phyloP scores from a whole-genome alignment of 108 stramenopile genomes.

The Discostella stelligeroides region DNA sequence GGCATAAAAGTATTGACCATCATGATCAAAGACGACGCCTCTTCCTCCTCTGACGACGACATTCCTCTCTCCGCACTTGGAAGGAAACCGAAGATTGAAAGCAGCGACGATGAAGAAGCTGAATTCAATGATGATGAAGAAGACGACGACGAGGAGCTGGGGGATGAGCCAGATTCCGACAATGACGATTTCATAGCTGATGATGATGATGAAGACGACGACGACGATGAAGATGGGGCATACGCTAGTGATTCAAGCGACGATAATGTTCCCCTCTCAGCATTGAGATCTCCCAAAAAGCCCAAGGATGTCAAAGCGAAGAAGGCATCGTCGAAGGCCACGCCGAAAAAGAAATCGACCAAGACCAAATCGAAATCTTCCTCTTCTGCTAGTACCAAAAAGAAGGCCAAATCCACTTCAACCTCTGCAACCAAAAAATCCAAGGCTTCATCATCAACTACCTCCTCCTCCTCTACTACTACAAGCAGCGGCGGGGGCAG shows the following conservation, averaged over 20 bases:
- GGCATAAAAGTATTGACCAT: too few species aligned
- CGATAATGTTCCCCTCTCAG: conserved; percentile 73
- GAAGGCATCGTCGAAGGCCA: conserved; percentile 30
- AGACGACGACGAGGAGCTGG: background rate
- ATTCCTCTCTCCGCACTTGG: conserved; percentile 27
- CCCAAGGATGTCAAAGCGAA: conserved; percentile 38
- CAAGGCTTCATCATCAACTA: conserved; percentile 23
- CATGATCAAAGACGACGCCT: conserved; percentile 23
- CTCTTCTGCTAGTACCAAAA: background rate
- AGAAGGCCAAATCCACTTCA: conserved; percentile 12
- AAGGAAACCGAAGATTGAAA: conserved; percentile 9
- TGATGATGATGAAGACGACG: conserved; percentile 22
- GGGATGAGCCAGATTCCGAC: conserved; percentile 11
- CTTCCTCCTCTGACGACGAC: conserved; percentile 38
- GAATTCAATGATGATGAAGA: conserved; percentile 31
- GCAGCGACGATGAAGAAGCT: conserved; percentile 20
- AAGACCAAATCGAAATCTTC: conserved; percentile 9
- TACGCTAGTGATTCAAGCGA: conserved; percentile 50
- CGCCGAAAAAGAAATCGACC: conserved; percentile 40
- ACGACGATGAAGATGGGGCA: conserved; percentile 37
- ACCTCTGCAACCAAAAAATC: conserved; percentile 12
- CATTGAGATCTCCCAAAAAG: conserved; percentile 54
- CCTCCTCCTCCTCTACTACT: conserved; percentile 25
- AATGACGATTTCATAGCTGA: conserved; percentile 33
- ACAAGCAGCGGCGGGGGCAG: too few species aligned